phyloP scores from a whole-genome alignment of 306 rosid genomes.

The Amphicarpaea edgeworthii region DNA sequence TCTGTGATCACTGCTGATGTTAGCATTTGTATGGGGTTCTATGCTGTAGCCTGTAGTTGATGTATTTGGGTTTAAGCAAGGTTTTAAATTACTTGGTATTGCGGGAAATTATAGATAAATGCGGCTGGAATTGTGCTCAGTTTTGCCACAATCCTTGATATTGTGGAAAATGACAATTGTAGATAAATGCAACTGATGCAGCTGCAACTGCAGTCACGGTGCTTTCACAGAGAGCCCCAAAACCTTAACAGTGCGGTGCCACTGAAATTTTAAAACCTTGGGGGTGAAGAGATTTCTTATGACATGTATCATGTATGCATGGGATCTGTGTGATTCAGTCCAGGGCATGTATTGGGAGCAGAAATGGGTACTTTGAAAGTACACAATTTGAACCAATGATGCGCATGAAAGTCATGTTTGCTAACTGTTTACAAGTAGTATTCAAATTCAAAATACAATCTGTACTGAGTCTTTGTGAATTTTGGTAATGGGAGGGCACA shows the following conservation, averaged over 20 bases:
- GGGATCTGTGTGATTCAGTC: conserved; percentile 34
- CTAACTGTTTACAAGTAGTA: conserved; percentile 2
- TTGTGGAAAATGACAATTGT: background rate
- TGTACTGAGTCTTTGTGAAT: conserved; percentile 1
- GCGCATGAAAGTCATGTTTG: conserved; percentile 16
- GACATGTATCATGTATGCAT: conserved; percentile 28
- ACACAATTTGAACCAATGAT: conserved; percentile 29
- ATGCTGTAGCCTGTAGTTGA: background rate
- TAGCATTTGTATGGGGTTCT: conserved; percentile 18
- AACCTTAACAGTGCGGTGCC: background rate
- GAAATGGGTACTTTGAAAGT: conserved; percentile 31
- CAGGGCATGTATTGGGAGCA: conserved; percentile 37
- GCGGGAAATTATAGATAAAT: background rate
- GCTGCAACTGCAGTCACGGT: background rate
- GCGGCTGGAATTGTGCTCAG: background rate
- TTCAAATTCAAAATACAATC: conserved; percentile 10
- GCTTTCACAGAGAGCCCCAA: background rate
- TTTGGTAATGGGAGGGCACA: conserved; percentile 12
- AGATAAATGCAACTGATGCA: background rate
- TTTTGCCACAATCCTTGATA: background rate
- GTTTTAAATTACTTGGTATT: background rate
- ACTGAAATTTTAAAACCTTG: background rate
- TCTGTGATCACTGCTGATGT: conserved; percentile 26
- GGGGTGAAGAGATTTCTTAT: background rate
- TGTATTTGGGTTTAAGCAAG: background rate